phyloP scores from a whole-genome alignment of 257 asterid genomes.

The Nicotiana benthamiana region DNA sequence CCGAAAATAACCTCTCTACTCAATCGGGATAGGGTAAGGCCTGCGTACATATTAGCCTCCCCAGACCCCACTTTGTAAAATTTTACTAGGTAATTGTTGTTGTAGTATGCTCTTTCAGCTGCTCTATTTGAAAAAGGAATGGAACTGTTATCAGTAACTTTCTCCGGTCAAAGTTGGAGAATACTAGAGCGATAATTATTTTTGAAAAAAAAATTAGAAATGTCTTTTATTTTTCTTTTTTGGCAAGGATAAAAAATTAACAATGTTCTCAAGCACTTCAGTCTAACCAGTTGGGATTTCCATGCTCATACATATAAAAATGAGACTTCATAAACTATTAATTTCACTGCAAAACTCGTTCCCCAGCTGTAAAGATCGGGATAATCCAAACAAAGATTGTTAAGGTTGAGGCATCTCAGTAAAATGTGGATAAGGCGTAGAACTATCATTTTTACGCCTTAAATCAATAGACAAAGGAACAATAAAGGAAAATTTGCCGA shows the following conservation, averaged over 20 bases:
- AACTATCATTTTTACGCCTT: neutral
- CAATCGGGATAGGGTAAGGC: no score
- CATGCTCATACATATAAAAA: neutral
- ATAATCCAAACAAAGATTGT: neutral
- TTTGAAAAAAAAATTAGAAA: neutral
- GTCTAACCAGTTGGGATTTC: neutral
- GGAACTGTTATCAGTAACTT: no score
- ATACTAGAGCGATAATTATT: no score
- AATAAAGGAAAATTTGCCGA: neutral
- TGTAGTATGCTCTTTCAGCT: no score
- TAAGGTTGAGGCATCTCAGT: neutral
- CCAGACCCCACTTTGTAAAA: no score
- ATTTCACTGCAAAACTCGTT: conserved; percentile 1
- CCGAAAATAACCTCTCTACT: no score
- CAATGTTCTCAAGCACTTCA: neutral
- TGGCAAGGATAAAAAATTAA: neutral
- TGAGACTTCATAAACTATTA: neutral
- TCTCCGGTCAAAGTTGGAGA: no score
- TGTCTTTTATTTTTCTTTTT: neutral
- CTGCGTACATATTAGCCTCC: no score
- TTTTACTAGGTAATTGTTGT: no score
- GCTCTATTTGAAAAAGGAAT: no score
- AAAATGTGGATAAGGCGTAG: neutral
- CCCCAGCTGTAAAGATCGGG: neutral
- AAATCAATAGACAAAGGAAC: neutral